phyloP scores from a whole-genome alignment of 352 stramenopile species.

The Phytophthora pseudosyringae region DNA sequence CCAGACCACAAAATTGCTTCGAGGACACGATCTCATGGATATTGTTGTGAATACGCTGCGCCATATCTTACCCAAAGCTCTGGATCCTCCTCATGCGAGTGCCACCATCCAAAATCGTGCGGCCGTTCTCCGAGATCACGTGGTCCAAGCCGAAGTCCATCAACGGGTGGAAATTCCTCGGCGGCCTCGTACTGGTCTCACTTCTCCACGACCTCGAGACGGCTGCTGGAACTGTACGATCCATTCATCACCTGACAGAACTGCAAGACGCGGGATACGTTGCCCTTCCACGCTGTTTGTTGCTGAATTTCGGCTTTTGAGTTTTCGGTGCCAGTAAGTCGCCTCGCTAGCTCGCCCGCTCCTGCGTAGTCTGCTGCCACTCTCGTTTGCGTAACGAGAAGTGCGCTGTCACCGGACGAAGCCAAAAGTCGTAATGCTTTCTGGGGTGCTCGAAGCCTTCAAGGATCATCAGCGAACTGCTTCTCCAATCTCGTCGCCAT shows the following conservation, averaged over 20 bases:
- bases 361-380: slow-evolving; percentile 24
- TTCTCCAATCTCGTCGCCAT: slow-evolving; percentile 43
- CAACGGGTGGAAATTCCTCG: slow-evolving; percentile 36
- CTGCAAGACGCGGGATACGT: slow-evolving; percentile 40
- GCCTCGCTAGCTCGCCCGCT: slow-evolving; percentile 31
- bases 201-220: slow-evolving; percentile 3
- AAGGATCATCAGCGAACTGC: slow-evolving; percentile 27
- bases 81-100: slow-evolving; percentile 23
- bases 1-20: slow-evolving; percentile 37
- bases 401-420: background rate
- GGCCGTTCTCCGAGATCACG: slow-evolving; percentile 39
- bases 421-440: background rate
- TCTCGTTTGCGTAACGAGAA: background rate
- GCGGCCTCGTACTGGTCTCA: slow-evolving; percentile 33
- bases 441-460: slow-evolving; percentile 32
- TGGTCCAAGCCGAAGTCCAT: slow-evolving; percentile 31
- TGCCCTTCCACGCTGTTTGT: slow-evolving; percentile 39
- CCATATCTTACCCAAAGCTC: slow-evolving; percentile 44
- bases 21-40: slow-evolving; percentile 44
- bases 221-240: slow-evolving; percentile 29
- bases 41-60: slow-evolving; percentile 28
- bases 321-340: slow-evolving; percentile 51
- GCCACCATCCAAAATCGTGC: slow-evolving; percentile 22
- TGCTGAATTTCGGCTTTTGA: slow-evolving; percentile 48
- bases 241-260: slow-evolving; percentile 20